phyloP scores from a whole-genome alignment of 805 yeast genomes.

The Wickerhamiella siamensis region DNA sequence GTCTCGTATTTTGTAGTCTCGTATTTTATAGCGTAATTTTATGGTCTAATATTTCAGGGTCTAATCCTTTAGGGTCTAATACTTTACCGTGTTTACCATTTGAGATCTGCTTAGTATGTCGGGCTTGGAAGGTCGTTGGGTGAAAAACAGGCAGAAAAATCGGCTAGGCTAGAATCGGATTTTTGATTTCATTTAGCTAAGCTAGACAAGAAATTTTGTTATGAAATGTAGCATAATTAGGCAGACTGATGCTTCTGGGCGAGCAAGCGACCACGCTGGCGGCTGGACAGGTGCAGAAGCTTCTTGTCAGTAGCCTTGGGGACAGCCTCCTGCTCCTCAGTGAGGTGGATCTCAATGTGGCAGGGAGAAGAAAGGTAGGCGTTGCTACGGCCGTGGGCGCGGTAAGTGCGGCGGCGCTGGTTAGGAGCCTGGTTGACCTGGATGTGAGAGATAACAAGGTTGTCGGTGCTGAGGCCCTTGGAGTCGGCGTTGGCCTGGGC shows the following conservation, averaged over 20 bases:
- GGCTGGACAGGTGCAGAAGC: constrained; percentile 62
- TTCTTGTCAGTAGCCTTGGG: constrained; percentile 71
- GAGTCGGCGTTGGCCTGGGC: constrained; percentile 99
- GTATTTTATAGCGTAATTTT: too few species aligned
- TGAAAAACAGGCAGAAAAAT: too few species aligned
- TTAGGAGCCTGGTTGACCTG: constrained; percentile 99
- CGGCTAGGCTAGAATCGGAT: too few species aligned
- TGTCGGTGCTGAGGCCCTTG: constrained; percentile 93
- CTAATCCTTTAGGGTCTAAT: too few species aligned
- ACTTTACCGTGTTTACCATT: too few species aligned
- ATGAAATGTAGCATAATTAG: constrained; percentile 1
- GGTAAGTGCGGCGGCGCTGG: constrained; percentile 99
- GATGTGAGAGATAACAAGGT: constrained; percentile 91
- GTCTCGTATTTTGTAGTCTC: too few species aligned
- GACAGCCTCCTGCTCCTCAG: constrained; percentile 90
- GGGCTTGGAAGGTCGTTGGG: too few species aligned
- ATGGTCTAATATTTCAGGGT: too few species aligned
- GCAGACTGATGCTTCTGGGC: constrained; percentile 55
- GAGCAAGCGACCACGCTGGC: constrained; percentile 88
- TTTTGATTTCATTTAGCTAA: not conserved
- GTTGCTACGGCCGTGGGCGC: constrained; percentile 99
- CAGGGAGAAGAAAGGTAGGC: constrained; percentile 98
- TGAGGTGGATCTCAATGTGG: constrained; percentile 93
- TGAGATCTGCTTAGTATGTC: too few species aligned
- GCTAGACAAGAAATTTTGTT: not conserved